phyloP scores from a whole-genome alignment of 352 stramenopile genomes.

The Phytophthora macrochlamydospora region DNA sequence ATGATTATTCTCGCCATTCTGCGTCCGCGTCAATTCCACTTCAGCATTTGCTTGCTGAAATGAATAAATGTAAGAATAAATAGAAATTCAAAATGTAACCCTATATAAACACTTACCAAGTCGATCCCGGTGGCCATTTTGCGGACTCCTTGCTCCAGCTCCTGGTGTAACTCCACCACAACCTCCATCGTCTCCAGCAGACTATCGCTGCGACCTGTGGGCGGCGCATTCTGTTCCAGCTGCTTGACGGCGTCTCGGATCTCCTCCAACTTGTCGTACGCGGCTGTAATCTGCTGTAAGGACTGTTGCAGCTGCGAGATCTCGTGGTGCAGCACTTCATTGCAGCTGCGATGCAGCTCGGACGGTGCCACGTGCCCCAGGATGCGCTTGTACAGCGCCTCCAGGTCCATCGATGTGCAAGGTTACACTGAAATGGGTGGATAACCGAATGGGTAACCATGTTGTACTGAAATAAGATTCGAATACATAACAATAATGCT shows the following conservation, averaged over 20 bases:
- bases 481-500: too few species aligned
- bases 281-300: slow-evolving; percentile 5
- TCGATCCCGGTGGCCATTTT: slow-evolving; percentile 24
- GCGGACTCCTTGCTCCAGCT: slow-evolving; percentile 1
- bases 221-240: slow-evolving; percentile 26
- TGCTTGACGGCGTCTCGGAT: slow-evolving; percentile 33
- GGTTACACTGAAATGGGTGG: not conserved
- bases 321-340: slow-evolving; percentile 23
- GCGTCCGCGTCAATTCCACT: not conserved
- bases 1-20: slow-evolving; percentile 2
- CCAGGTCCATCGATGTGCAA: not conserved
- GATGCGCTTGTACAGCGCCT: slow-evolving; percentile 33
- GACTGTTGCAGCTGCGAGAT: slow-evolving; percentile 2
- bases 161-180: slow-evolving; percentile 15
- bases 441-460: too few species aligned
- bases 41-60: not conserved
- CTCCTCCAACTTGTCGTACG: slow-evolving; percentile 26
- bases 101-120: slow-evolving; percentile 1
- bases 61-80: not conserved
- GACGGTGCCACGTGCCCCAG: slow-evolving; percentile 20
- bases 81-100: not conserved
- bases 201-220: slow-evolving; percentile 11
- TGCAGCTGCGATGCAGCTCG: slow-evolving; percentile 27
- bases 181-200: slow-evolving; percentile 18
- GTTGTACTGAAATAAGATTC: too few species aligned